phyloP scores from a whole-genome alignment of 148 eudicot genomes.

The Vaccinium corymbosum region DNA sequence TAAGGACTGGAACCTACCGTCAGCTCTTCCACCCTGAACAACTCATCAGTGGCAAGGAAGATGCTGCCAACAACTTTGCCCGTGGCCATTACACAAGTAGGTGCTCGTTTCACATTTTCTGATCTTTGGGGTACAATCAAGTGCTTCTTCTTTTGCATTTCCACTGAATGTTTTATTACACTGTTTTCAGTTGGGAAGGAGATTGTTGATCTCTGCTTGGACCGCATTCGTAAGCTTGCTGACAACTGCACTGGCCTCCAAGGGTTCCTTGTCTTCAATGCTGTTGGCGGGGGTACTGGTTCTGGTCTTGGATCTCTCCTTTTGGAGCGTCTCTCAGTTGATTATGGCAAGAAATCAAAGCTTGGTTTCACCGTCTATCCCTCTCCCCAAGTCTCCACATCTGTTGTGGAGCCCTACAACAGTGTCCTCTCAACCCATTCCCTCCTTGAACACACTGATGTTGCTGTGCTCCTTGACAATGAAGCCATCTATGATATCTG shows the following conservation, averaged over 20 bases:
- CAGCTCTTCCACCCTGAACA: conserved; percentile 42
- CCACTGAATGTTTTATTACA: background rate
- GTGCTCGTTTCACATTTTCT: background rate
- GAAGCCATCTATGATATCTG: conserved; percentile 17
- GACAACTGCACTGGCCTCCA: conserved; percentile 21
- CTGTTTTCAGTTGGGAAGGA: conserved; percentile 16
- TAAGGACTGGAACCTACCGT: conserved; percentile 34
- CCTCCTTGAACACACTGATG: conserved; percentile 15
- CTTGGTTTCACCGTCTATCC: conserved; percentile 20
- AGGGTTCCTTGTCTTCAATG: conserved; percentile 18
- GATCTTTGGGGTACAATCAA: background rate
- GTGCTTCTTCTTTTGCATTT: background rate
- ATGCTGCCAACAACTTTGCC: conserved; percentile 39
- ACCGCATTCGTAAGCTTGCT: conserved; percentile 16
- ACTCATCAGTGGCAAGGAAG: conserved; percentile 37
- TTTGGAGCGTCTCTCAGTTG: conserved; percentile 18
- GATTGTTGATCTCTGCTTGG: conserved; percentile 19
- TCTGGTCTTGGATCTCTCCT: conserved; percentile 18
- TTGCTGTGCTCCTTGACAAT: conserved; percentile 17
- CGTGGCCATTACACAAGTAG: conserved; percentile 39
- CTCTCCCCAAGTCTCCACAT: conserved; percentile 21
- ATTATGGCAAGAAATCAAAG: conserved; percentile 16
- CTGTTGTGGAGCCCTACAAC: conserved; percentile 19
- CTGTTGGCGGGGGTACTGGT: conserved; percentile 18
- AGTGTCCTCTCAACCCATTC: conserved; percentile 18